phyloP scores from a whole-genome alignment of 306 rosid species.

The Gillenia trifoliata region DNA sequence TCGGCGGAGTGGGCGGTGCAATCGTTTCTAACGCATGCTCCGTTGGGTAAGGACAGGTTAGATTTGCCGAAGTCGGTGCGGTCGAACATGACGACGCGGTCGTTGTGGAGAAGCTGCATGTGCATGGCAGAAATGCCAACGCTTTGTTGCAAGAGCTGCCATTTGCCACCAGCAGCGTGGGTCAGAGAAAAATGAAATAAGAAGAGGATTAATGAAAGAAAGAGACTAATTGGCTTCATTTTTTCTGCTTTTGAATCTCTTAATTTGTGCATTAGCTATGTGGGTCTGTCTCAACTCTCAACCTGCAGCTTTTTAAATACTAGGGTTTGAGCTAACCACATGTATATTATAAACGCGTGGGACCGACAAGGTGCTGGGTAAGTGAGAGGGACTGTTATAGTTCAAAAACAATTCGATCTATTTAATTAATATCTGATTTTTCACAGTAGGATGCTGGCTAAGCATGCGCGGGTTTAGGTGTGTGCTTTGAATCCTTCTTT shows the following conservation, averaged over 20 bases:
- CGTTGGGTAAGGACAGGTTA: slow-evolving; percentile 39
- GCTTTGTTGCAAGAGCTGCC: slow-evolving; percentile 41
- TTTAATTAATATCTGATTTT: background rate
- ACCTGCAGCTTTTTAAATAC: background rate
- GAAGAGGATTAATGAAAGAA: background rate
- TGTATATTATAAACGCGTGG: no score
- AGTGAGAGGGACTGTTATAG: background rate
- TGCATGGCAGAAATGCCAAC: slow-evolving; percentile 79
- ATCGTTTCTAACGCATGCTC: slow-evolving; percentile 37
- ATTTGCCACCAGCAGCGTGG: slow-evolving; percentile 30
- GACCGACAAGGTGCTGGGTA: background rate
- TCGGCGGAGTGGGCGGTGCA: slow-evolving; percentile 80
- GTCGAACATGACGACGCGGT: slow-evolving; percentile 62
- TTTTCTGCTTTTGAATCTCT: background rate
- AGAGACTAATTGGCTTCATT: background rate
- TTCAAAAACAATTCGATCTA: background rate
- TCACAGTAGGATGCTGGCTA: background rate
- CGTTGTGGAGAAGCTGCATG: slow-evolving; percentile 75
- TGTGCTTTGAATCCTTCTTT: background rate
- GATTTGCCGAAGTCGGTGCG: slow-evolving; percentile 76
- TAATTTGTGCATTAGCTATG: background rate
- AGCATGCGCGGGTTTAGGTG: background rate
- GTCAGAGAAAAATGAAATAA: background rate
- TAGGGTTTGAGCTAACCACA: no score
- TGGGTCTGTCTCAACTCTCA: background rate